Evolutionary conservation across 176 grass and related monocot genomes (phyloP).

Genomic region (Raddia guianensis): DNA sequence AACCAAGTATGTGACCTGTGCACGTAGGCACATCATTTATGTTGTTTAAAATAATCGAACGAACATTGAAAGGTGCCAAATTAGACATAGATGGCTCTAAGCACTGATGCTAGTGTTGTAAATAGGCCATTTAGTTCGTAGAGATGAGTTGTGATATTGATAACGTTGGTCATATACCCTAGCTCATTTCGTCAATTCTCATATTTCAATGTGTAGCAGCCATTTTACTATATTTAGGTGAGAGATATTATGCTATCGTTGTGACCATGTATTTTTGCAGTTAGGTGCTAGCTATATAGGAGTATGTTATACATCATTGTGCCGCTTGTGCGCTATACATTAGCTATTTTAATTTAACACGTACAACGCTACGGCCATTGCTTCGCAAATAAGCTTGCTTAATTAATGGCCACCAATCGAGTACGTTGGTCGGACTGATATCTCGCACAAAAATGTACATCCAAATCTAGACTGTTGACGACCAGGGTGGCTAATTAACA

Average conservation of each 20-base stretch:
- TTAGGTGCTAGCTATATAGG: not conserved
- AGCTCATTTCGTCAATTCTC: no score
- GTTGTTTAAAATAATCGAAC: no score
- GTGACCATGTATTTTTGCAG: not conserved
- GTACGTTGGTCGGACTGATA: no score
- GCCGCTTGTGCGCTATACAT: not conserved
- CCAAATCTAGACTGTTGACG: not conserved
- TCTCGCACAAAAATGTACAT: not conserved
- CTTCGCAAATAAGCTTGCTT: not conserved
- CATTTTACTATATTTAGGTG: not conserved
- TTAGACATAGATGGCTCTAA: no score
- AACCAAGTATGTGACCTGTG: no score
- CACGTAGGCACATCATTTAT: no score
- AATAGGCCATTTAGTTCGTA: no score
- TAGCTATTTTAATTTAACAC: not conserved
- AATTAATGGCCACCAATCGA: not conserved
- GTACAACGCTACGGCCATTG: not conserved
- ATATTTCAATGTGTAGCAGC: not conserved
- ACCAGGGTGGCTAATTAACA: not conserved
- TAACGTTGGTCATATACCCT: not conserved
- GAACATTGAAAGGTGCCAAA: no score
- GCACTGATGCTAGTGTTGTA: no score
- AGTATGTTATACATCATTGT: not conserved
- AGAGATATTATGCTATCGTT: not conserved
- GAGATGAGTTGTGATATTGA: not conserved